phyloP scores from a whole-genome alignment of 768 basidiomycete genomes.

The Cystobasidium onofrii region DNA sequence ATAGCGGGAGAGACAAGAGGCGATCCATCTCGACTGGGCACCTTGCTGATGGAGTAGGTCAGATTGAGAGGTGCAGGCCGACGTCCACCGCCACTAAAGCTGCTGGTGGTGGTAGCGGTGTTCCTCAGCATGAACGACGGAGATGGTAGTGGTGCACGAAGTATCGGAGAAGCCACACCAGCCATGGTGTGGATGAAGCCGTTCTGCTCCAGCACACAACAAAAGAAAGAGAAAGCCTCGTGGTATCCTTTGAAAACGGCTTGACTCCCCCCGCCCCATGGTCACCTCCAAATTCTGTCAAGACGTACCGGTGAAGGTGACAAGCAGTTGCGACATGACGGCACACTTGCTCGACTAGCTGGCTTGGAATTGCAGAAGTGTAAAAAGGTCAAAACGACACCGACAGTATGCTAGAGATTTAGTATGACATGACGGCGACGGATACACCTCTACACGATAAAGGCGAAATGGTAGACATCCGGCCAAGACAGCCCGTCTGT shows the following conservation, averaged over 20 bases:
- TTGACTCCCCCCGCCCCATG: background rate
- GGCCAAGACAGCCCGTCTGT: too few relatives aligned
- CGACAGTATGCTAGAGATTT: too few relatives aligned
- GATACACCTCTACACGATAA: too few relatives aligned
- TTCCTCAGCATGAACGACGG: background rate
- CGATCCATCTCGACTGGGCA: slow-evolving; percentile 7
- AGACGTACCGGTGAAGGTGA: background rate
- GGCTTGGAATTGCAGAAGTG: background rate
- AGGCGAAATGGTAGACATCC: too few relatives aligned
- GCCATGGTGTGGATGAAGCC: background rate
- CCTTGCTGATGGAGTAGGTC: slow-evolving; percentile 10
- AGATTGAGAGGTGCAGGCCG: slow-evolving; percentile 7
- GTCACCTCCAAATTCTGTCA: too few relatives aligned
- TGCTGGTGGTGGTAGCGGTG: background rate
- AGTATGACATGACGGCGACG: too few relatives aligned
- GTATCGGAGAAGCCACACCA: background rate
- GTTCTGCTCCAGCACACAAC: background rate
- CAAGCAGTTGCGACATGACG: background rate
- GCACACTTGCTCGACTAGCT: background rate
- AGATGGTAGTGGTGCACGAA: background rate
- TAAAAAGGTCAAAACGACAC: background rate
- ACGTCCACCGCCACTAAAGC: background rate
- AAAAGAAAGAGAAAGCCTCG: background rate
- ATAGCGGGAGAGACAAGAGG: slow-evolving; percentile 17
- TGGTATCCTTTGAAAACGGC: background rate